Evolutionary conservation across 164 flowering plant species (phyloP).

Genomic region (Litsea cubeba): DNA sequence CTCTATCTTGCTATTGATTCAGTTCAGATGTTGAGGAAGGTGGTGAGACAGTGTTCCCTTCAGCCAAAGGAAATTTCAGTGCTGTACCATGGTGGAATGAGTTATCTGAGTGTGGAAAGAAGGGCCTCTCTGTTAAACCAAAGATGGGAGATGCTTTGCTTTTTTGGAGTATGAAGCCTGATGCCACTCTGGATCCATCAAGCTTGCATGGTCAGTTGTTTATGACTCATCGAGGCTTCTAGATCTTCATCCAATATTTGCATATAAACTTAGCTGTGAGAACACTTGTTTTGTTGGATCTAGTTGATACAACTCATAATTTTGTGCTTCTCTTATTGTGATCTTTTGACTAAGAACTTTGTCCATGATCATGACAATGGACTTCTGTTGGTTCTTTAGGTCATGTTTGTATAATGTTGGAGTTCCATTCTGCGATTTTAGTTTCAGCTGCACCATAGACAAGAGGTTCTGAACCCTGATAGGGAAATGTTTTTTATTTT

Average conservation of each 20-base stretch:
- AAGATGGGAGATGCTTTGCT: slow-evolving; percentile 92
- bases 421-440: no score
- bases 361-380: no score
- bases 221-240: background rate
- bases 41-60: slow-evolving; percentile 91
- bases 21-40: slow-evolving; percentile 99
- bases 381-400: background rate
- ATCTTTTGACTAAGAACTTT: background rate
- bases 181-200: slow-evolving; percentile 77
- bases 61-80: slow-evolving; percentile 64
- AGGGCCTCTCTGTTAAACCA: slow-evolving; percentile 78
- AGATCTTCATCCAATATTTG: background rate
- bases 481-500: no score
- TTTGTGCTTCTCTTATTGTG: background rate
- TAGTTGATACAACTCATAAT: background rate
- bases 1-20: slow-evolving; percentile 17
- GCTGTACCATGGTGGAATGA: slow-evolving; percentile 77
- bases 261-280: background rate
- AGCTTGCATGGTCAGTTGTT: slow-evolving; percentile 80
- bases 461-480: no score
- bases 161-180: slow-evolving; percentile 96
- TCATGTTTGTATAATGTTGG: no score
- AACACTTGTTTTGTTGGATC: background rate
- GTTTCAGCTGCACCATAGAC: no score
- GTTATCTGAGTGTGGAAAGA: slow-evolving; percentile 75